phyloP scores from a whole-genome alignment of 345 rosid genomes.

The Eucalyptus fibrosa region DNA sequence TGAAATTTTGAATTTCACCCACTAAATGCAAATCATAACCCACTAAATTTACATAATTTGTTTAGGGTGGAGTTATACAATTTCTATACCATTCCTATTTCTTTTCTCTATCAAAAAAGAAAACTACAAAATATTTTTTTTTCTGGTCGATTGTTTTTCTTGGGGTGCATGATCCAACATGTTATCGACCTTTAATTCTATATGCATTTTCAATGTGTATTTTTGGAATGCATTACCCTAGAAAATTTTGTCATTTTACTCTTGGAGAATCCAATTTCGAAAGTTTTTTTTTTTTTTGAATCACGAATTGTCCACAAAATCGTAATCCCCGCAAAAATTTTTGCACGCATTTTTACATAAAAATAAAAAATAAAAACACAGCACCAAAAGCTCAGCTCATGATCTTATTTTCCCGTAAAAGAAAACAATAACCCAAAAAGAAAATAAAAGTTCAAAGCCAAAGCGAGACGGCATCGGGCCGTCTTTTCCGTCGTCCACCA shows the following conservation, averaged over 20 bases:
- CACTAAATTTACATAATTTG: background rate
- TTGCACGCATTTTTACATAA: background rate
- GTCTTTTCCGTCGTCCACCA: background rate
- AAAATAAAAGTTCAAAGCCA: background rate
- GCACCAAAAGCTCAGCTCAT: background rate
- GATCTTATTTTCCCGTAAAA: background rate
- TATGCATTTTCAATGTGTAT: fast-evolving
- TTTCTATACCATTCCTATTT: background rate
- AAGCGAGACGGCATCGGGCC: background rate
- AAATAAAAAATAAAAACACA: too few species aligned
- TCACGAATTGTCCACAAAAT: background rate
- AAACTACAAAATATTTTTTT: background rate
- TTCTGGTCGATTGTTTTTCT: background rate
- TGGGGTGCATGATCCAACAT: background rate
- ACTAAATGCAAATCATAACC: background rate
- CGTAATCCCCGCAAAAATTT: fast-evolving
- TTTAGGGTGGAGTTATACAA: background rate
- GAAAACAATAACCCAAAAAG: background rate
- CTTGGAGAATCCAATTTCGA: background rate
- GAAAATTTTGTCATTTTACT: background rate
- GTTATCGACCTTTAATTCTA: background rate
- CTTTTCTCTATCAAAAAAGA: background rate
- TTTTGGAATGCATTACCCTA: background rate
- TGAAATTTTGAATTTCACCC: background rate
- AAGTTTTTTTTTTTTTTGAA: background rate